Base-by-base conservation (phyloP, 208 protist species). In the Leishmania arabica region DNA sequence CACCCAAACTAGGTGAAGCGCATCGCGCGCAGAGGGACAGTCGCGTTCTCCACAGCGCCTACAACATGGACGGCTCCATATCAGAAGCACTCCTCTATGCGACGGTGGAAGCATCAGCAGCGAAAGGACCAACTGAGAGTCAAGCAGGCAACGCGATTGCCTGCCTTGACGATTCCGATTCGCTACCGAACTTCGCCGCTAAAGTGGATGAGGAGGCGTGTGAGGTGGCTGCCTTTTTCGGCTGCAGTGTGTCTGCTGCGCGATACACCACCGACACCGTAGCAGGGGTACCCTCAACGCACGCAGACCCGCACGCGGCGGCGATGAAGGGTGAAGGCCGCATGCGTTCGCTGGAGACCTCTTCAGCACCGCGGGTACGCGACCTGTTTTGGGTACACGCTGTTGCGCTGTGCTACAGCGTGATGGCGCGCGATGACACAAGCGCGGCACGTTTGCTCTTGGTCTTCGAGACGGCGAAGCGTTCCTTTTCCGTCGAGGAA, bases 301-400 rank as follows among this genome's bases (percentile, higher is more conserved):
- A 34, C 7, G 13, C 11, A 37, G 37, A 17, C 4, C 40, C 34
- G 40, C 40, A 42, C 42, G 49, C 31, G 17, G 40, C 7, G 24
- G 31, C 4, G n/a, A 7, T 24, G n/a, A 34, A 1, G 45, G 70
- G 17, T 0, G 42, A 42, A 49, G 42, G 11, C 19, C 27, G 0
- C 8, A 42, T 15, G 8, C 37, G 9, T 81, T 45, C 17, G 24
- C 37, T 24, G 5, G 24, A 51, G 45, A 51, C 24, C 24, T 53
- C 2, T 56, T n/a, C 49, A 13, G 15, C n/a, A 37, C 13, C 15
- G 31, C 1, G 45, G 42, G 40, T 79, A 8, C 31, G 54, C 0
- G 82, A 85, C 21, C 21, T 58, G 19, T 79, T 85, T 40, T 85
- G 82, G 82, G 76, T 88, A 45, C 73, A 85, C 17, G 58, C 81